Base-by-base conservation (phyloP, 176 grass and related monocot genomes). In the Musa beccarii region DNA sequence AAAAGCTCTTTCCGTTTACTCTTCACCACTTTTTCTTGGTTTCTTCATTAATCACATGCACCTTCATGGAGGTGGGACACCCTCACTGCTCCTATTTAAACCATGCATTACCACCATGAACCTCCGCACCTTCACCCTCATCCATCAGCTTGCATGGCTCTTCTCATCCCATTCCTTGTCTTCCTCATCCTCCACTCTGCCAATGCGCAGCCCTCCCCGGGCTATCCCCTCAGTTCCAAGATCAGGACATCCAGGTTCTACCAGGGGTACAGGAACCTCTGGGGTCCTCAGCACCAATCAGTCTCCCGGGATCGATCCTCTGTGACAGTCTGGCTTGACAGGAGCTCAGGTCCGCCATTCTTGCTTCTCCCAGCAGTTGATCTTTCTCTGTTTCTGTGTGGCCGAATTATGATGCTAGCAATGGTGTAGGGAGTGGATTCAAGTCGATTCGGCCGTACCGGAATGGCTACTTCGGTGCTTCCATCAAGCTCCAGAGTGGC, bases 401-500 rank as follows among this genome's bases (percentile, higher is more conserved):
- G 5, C 16, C 8, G 17, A 21, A 19, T 1, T 70, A 11, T 7
- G 1, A 21, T 21, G 8, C 11, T 2, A 5, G 10, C 14, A 10
- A 3, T 11, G 28, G 2, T 10, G 23, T 20, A 70, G 68, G 68
- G 11, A 70, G 68, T 11, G 68, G 68, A 12, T 70, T 70, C 68
- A 70, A 70, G 49, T 70, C 68, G 7, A 70, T 51, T 17, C 49
- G 49, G 43, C 68, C 68, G 0, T 70, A 51, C 43, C 34, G 68
- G 11, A 70, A 70, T 70, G 68, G 68, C 16, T 70, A 70, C 68
- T 70, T 70, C 11, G 68, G 68, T 3, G 49, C 49, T 20, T 70
- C 68, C 1, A 11, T 70, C 68, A 70, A 70, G 68, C 68, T 70
- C 49, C 68, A 70, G 10, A 70, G 68, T 20, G 68, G 68, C 6